A percentile compares a stretch with the other conserved stretches of the same genome.
Evolutionary conservation across 306 rosid genomes (phyloP).

Genomic region (Inga oerstediana): DNA sequence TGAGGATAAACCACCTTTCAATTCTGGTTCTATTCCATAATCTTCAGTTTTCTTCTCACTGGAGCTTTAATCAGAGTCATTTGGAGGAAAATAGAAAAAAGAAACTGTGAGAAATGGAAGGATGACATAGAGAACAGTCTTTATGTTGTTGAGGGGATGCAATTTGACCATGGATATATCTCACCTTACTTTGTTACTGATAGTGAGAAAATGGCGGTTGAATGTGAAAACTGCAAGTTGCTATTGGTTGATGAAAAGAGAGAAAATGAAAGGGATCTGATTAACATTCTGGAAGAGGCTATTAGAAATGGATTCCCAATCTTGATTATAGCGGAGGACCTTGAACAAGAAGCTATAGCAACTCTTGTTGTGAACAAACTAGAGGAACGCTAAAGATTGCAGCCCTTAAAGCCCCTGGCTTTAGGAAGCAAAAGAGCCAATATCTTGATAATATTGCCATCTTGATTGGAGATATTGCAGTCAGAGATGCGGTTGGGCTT

Average conservation of each 20-base stretch:
- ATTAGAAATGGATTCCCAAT: slow-evolving; percentile 90
- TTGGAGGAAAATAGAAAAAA: neutral
- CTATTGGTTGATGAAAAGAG: too few species aligned
- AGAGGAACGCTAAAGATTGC: slow-evolving; percentile 98
- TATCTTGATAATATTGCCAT: slow-evolving; percentile 97
- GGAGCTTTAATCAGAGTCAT: slow-evolving; percentile 47
- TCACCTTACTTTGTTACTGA: too few species aligned
- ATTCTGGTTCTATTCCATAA: slow-evolving; percentile 42
- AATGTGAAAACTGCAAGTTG: too few species aligned
- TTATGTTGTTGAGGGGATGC: too few species aligned
- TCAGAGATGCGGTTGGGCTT: slow-evolving; percentile 97
- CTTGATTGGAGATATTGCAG: slow-evolving; percentile 92
- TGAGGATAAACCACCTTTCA: slow-evolving; percentile 69
- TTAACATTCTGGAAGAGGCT: slow-evolving; percentile 90
- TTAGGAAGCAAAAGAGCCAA: slow-evolving; percentile 99
- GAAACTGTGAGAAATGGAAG: too few species aligned
- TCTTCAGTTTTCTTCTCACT: slow-evolving; percentile 54
- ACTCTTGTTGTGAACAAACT: slow-evolving; percentile 94
- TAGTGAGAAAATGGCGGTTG: too few species aligned
- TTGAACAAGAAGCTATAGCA: slow-evolving; percentile 97
- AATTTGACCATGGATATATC: too few species aligned
- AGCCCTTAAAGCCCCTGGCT: slow-evolving; percentile 98
- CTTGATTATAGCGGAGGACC: slow-evolving; percentile 84
- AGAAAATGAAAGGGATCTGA: slow-evolving; percentile 45
- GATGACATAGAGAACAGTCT: too few species aligned